Evolutionary conservation across 331 rosid genomes (phyloP), one percentile per base, ranked within the genome.

Genomic region (Acacia pycnantha): DNA sequence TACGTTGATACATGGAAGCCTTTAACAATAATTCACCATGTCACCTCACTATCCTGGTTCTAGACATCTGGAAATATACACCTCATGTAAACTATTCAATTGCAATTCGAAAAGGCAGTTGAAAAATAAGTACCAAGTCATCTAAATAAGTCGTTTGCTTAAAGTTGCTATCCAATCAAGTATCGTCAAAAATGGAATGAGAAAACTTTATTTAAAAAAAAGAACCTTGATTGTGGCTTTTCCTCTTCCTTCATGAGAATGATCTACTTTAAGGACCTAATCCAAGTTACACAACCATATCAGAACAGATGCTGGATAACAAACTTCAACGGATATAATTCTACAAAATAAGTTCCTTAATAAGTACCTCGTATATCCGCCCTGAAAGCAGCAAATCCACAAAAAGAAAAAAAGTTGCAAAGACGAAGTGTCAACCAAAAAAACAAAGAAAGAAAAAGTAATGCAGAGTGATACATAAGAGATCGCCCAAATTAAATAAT

Each of bases 181-280:
- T 27, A 71, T 15, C 31, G 12, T 44, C 6, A 24, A 69, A 29
- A 64, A 70, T 0, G 15, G 27, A 29, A 12, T 56, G 15, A 79
- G 15, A 70, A 10, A 81, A 78, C 44, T 59, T 82, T 3, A n/a
- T 22, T 11, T 1, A 21, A 54, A 21, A 56, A 58, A 51, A 66
- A 40, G 44, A 87, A 95, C 98, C 98, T 95, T 95, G 58, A 93
- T 88, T 4, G 92, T 90, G 77, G 99, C 99, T 88, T 95, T 95
- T 74, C 99, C 99, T 87, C 99, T 88, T 85, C 99, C 99, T 92
- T 95, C 99, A 62, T 93, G 98, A 78, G 97, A 89, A 79, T 93
- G 99, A 0, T 95, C 99, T 1, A 89, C 98, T 91, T 86, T 95
- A 56, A 92, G 68, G 77, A 95, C 99, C 98, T 95, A 82, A 53